phyloP scores from a whole-genome alignment of 768 basidiomycete species.

The Suillus paluster region DNA sequence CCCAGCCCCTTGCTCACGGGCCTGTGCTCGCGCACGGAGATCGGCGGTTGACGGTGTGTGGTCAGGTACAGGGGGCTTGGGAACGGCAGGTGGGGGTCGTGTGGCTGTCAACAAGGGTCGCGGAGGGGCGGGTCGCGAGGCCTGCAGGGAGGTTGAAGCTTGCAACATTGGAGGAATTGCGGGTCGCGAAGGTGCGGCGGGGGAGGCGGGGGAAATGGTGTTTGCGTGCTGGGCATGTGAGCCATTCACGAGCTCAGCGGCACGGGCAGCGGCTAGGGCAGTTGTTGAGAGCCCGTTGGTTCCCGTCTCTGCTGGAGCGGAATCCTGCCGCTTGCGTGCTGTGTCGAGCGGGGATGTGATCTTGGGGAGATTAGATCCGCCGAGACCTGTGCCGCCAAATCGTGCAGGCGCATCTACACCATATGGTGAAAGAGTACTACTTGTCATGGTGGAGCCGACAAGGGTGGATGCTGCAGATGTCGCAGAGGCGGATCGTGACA shows the following conservation, averaged over 20 bases:
- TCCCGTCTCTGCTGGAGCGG: slow-evolving; percentile 41
- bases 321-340: slow-evolving; percentile 52
- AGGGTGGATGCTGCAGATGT: slow-evolving; percentile 34
- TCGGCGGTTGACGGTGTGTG: slow-evolving; percentile 68
- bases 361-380: slow-evolving; percentile 60
- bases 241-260: slow-evolving; percentile 68
- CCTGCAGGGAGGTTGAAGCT: slow-evolving; percentile 47
- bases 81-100: slow-evolving; percentile 57
- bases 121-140: slow-evolving; percentile 70
- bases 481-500: slow-evolving; percentile 25
- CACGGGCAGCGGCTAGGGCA: slow-evolving; percentile 56
- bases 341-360: slow-evolving; percentile 40
- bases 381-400: slow-evolving; percentile 93
- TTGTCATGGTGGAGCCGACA: slow-evolving; percentile 33
- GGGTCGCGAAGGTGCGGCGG: slow-evolving; percentile 29
- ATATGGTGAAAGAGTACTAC: slow-evolving; percentile 38
- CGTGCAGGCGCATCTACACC: slow-evolving; percentile 61
- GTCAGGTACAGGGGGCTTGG: slow-evolving; percentile 46
- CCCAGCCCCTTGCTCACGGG: slow-evolving; percentile 39
- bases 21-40: slow-evolving; percentile 65
- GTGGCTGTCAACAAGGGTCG: slow-evolving; percentile 63
- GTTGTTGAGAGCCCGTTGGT: slow-evolving; percentile 45
- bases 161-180: slow-evolving; percentile 30
- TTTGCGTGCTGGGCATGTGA: slow-evolving; percentile 45
- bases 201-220: slow-evolving; percentile 42